Evolutionary conservation across 2,329 filamentous ascomycete species (phyloP), one percentile per base, ranked within the genome.

Genomic region (Colletotrichum sp.): DNA sequence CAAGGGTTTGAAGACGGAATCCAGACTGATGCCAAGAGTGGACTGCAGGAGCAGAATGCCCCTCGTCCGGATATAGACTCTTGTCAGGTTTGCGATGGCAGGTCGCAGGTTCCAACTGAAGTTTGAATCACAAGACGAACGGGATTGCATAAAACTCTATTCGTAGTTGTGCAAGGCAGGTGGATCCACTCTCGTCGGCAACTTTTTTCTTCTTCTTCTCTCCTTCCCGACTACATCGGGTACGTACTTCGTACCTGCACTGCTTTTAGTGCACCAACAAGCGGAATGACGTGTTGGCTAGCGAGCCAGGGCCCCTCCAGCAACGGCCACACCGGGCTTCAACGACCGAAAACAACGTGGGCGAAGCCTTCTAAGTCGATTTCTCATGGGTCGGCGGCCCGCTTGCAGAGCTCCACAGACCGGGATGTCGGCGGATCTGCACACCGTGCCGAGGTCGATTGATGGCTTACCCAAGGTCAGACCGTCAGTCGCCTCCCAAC

Each of bases 361-460:
- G 26, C 30, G 26, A 28, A 60, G 26, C 57, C 57, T 32, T 44
- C 59, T 66, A 49, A 65, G 66, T 62, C 64, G 15, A 66, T 34
- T 34, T 65, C 30, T 52, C 34, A 49, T 62, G 49, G 67, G 59
- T 63, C 57, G 39, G 39, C 72, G 72, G 72, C 62, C 62, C 69
- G 52, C 63, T 52, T 57, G 28, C 39, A 28, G 55, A 26, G 55
- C 18, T 21, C 64, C 70, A 65, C 65, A 8, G 21, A n/a, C 64
- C 64, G 57, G 69, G 63, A 65, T 72, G 26, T 73, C 70, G 70
- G 73, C 36, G 70, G 70, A 59, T 59, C 64, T 44, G 16, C 34
- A 49, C 65, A 63, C 59, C 65, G 74, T 76, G 71, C 74, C 74
- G 74, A 76, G 74, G 74, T 69, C 57, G 57, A 65, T 49, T 70